phyloP scores from a whole-genome alignment of 805 yeast genomes.

The Dipodascopsis tothii region DNA sequence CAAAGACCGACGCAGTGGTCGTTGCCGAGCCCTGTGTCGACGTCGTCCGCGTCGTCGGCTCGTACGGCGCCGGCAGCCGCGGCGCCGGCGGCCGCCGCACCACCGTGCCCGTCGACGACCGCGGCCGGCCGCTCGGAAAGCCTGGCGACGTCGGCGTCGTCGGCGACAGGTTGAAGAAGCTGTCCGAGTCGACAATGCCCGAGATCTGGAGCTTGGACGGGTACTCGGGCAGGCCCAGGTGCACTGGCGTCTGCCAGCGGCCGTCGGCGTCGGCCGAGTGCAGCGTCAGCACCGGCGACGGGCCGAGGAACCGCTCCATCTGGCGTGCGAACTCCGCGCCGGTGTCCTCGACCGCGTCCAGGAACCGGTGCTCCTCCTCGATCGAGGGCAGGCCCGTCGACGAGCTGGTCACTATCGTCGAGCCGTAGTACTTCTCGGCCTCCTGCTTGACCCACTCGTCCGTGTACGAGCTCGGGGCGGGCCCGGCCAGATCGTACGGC shows the following conservation, averaged over 20 bases:
- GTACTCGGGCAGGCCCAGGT: not conserved
- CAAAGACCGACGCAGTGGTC: too few species aligned
- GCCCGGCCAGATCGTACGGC: not conserved
- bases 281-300: slow-evolving; percentile 17
- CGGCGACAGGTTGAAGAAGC: too few species aligned
- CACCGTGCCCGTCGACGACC: too few species aligned
- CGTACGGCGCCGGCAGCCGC: too few species aligned
- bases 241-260: not conserved
- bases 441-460: slow-evolving; percentile 10
- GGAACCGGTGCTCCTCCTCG: slow-evolving; percentile 6
- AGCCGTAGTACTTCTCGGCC: slow-evolving; percentile 5
- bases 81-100: too few species aligned
- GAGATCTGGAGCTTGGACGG: slow-evolving; percentile 4
- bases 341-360: slow-evolving; percentile 17
- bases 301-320: slow-evolving; percentile 12
- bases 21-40: too few species aligned
- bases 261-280: not conserved
- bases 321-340: slow-evolving; percentile 9
- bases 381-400: not conserved
- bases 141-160: too few species aligned
- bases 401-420: not conserved
- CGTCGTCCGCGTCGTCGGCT: too few species aligned
- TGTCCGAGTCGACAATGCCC: slow-evolving; percentile 4
- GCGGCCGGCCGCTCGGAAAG: too few species aligned
- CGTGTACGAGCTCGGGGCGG: not conserved